Evolutionary conservation across 2,329 filamentous ascomycete genomes (phyloP), one percentile per base, ranked within the genome.

Genomic region (Stylonectria norvegica): DNA sequence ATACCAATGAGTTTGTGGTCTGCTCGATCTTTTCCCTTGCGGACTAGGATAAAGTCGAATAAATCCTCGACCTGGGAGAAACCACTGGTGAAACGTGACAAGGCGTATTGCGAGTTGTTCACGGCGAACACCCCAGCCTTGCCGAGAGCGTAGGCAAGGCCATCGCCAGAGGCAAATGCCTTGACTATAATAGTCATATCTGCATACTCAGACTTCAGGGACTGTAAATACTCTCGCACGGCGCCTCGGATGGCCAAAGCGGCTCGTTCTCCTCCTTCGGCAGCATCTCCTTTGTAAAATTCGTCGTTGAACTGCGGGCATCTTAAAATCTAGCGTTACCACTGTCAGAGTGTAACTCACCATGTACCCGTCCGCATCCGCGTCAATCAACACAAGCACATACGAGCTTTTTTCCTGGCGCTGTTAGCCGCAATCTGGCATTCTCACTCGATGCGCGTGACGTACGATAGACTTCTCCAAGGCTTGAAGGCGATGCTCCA

Each of bases 21-120:
- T 20, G 25, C 37, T 10, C 30, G 31, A 22, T 34, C 30, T 16
- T 28, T 39, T 3, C 22, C 37, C 11, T 17, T 16, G 4, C 37
- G 20, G n/a, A 39, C 37, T 8, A 39, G 5, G 12, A 39, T 31
- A 14, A 39, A 39, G 14, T 39, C 37, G 15, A 23, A n/a, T 2
- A 10, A 14, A 12, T 34, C 22, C 15, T 15, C 18, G 20, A 23
- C 22, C 14, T 39, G 30, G 2, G 37, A 33, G 10, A 39, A 39
- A 33, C 34, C 30, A 14, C 34, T 39, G 3, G 30, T 10, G 10
- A 34, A 34, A 11, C 19, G 16, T 12, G 29, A 18, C 14, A 27
- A n/a, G n/a, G n/a, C n/a, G n/a, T 16, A 15, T 15, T 20, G 8
- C 17, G 34, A 16, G 34, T 20, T 28, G 16, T n/a, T n/a, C 7